A percentile compares a stretch with the other conserved stretches of the same genome.
phyloP scores from a whole-genome alignment of 176 grass and related monocot genomes.

The Lolium rigidum region DNA sequence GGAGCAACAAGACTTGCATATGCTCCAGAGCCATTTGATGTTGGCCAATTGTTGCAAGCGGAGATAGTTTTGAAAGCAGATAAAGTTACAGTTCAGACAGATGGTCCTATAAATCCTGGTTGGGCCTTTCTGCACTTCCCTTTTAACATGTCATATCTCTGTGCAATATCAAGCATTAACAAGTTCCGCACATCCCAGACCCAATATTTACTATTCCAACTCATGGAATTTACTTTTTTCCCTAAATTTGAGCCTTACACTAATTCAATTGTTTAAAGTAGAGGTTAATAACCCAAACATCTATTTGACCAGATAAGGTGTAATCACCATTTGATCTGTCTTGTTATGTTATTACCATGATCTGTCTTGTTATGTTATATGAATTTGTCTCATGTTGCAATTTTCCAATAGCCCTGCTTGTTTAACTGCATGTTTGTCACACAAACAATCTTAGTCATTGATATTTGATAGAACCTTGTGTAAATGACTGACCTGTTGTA shows the following conservation, averaged over 20 bases:
- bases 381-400: not conserved
- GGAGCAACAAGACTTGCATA: conserved; percentile 83
- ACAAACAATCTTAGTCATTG: not conserved
- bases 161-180: not conserved
- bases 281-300: conserved; percentile 5
- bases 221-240: not conserved
- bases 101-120: conserved; percentile 82
- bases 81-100: conserved; percentile 60
- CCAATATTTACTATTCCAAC: not conserved
- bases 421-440: not conserved
- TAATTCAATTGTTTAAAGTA: not conserved
- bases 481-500: conserved; percentile 37
- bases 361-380: conserved; percentile 35
- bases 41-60: conserved; percentile 80
- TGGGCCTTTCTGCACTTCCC: conserved; percentile 39
- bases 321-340: conserved; percentile 17
- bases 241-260: conserved; percentile 14
- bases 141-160: not conserved
- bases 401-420: not conserved
- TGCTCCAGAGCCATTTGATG: conserved; percentile 96
- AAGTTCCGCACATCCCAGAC: not conserved
- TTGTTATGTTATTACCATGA: conserved; percentile 22
- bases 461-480: conserved; percentile 28
- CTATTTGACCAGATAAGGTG: conserved; percentile 18
- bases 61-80: conserved; percentile 66